phyloP scores from a whole-genome alignment of 2,329 filamentous ascomycete species.

The Alternaria dauci region DNA sequence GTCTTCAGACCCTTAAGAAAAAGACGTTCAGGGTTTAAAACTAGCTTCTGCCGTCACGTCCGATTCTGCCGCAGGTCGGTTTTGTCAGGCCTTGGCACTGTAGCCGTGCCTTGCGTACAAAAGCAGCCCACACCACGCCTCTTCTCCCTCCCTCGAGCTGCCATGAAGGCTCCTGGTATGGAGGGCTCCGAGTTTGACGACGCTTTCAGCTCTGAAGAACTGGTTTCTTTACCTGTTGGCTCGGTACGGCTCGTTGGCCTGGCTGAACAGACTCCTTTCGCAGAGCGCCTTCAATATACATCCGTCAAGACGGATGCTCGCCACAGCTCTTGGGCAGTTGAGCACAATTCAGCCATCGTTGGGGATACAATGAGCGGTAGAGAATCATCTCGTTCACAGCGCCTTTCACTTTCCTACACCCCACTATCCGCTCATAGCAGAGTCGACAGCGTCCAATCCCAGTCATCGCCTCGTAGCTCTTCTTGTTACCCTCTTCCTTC shows the following conservation, averaged over 20 bases:
- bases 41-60: not conserved
- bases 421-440: not conserved
- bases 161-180: not conserved
- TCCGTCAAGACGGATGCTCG: not conserved
- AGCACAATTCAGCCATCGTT: not conserved
- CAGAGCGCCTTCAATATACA: not conserved
- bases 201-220: not conserved
- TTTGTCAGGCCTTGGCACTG: conserved; percentile 1
- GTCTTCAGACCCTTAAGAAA: not conserved
- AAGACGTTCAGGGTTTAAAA: not conserved
- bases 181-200: not conserved
- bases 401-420: not conserved
- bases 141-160: not conserved
- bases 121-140: not conserved
- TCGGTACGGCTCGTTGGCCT: not conserved
- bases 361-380: not conserved
- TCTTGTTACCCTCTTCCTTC: not conserved
- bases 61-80: not conserved
- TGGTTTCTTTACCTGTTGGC: not conserved
- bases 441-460: not conserved
- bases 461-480: not conserved
- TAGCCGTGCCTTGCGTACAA: not conserved
- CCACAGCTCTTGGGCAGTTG: not conserved
- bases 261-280: not conserved
- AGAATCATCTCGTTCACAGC: not conserved